These are phyloP conservation scores for Vigna angularis DNA, from an alignment of 306 rosid genomes.

Conservation along the genomic window DNA sequence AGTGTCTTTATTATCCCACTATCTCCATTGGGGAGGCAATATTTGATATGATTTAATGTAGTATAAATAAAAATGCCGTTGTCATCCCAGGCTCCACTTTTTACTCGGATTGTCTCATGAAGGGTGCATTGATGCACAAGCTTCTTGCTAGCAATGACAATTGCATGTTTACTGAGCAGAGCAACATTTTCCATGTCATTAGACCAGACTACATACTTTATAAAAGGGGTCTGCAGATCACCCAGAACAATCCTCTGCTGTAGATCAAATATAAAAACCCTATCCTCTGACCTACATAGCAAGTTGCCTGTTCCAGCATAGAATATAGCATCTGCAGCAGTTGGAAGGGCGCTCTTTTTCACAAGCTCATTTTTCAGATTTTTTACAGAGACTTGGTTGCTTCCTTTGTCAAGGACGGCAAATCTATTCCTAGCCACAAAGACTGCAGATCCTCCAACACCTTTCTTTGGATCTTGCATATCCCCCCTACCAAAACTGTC, in stretches of 20 bases:
- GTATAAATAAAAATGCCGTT: slow-evolving; percentile 92
- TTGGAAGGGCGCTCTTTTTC: slow-evolving; percentile 76
- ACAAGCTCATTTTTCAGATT: slow-evolving; percentile 78
- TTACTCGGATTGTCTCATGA: slow-evolving; percentile 95
- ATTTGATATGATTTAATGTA: slow-evolving; percentile 86
- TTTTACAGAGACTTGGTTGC: slow-evolving; percentile 72
- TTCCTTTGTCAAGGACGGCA: slow-evolving; percentile 87
- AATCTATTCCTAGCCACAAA: slow-evolving; percentile 94
- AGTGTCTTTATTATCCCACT: slow-evolving; percentile 89
- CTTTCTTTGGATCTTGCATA: slow-evolving; percentile 88
- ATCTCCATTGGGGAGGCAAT: slow-evolving; percentile 93
- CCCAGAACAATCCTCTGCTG: slow-evolving; percentile 83
- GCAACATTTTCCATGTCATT: slow-evolving; percentile 89
- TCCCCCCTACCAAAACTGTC: slow-evolving; percentile 83
- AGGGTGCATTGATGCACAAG: slow-evolving; percentile 95
- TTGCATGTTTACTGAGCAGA: slow-evolving; percentile 93
- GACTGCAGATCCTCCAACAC: slow-evolving; percentile 90
- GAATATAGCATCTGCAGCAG: slow-evolving; percentile 81
- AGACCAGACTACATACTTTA: slow-evolving; percentile 91
- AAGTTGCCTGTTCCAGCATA: slow-evolving; percentile 90
- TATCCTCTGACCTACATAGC: slow-evolving; percentile 87
- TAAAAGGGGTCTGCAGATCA: slow-evolving; percentile 85
- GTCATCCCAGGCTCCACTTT: slow-evolving; percentile 98
- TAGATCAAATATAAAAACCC: slow-evolving; percentile 81
- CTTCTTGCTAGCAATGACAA: slow-evolving; percentile 82